Percentiles rank a stretch among this genome's conserved stretches.
phyloP scores from a whole-genome alignment of 2,329 filamentous ascomycete species.

The Pestalotiopsis sp. region DNA sequence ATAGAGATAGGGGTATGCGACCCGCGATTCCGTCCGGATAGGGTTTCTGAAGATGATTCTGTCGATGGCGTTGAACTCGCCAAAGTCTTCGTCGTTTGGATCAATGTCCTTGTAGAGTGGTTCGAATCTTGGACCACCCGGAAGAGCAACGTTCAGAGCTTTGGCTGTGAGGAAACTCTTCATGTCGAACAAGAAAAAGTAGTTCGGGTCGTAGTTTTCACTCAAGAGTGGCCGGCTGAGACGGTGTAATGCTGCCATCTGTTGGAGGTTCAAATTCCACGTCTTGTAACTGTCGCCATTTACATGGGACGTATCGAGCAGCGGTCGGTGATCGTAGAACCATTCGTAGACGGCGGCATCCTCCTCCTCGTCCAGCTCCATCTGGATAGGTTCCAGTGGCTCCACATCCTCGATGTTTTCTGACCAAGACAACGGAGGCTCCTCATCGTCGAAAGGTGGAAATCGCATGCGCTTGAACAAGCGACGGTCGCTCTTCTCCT shows the following conservation, averaged over 20 bases:
- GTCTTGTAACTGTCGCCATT: constrained; percentile 96
- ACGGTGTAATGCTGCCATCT: constrained; percentile 95
- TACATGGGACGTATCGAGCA: constrained; percentile 89
- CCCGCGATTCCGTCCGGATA: constrained; percentile 92
- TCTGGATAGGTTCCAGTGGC: constrained; percentile 94
- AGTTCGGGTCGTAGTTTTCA: constrained; percentile 93
- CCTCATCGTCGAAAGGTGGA: constrained; percentile 97
- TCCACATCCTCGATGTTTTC: constrained; percentile 99
- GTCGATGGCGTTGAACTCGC: constrained; percentile 99
- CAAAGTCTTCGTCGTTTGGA: constrained; percentile 98
- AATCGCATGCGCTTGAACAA: constrained; percentile 99
- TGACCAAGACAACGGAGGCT: constrained; percentile 95
- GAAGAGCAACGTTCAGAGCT: constrained; percentile 93
- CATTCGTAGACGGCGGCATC: constrained; percentile 91
- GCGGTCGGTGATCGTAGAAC: constrained; percentile 94
- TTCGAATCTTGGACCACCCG: constrained; percentile 96
- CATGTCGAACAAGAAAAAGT: constrained; percentile 95
- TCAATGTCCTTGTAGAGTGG: constrained; percentile 98
- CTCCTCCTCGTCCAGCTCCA: constrained; percentile 95
- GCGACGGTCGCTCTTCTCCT: constrained; percentile 93
- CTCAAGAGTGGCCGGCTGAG: constrained; percentile 89
- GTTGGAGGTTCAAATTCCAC: constrained; percentile 90
- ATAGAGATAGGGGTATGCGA: constrained; percentile 93
- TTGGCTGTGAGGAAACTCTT: constrained; percentile 96
- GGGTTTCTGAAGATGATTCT: constrained; percentile 97